phyloP scores from a whole-genome alignment of 768 basidiomycete genomes.

The Vararia minispora region DNA sequence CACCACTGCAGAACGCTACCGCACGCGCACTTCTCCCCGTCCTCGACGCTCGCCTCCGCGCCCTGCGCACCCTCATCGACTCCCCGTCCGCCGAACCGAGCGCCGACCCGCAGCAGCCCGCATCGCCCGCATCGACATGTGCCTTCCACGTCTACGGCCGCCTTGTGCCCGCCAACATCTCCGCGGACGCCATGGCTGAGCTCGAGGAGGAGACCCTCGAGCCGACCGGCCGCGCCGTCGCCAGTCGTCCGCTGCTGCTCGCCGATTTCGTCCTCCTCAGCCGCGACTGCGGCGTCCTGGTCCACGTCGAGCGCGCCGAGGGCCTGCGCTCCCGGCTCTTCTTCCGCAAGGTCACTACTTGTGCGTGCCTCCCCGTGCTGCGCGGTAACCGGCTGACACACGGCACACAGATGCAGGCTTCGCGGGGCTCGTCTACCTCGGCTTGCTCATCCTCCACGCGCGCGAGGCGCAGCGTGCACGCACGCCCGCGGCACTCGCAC shows the following conservation, averaged over 20 bases:
- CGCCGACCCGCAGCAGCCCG: neutral
- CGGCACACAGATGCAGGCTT: conserved; percentile 54
- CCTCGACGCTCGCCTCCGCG: conserved; percentile 6
- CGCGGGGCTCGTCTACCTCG: conserved; percentile 54
- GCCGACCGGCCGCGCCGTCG: conserved; percentile 62
- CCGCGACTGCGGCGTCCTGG: conserved; percentile 68
- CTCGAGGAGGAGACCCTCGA: conserved; percentile 64
- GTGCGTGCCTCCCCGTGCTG: conserved; percentile 16
- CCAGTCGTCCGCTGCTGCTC: conserved; percentile 40
- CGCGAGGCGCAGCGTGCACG: conserved; percentile 68
- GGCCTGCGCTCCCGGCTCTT: conserved; percentile 40
- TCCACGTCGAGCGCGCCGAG: conserved; percentile 50
- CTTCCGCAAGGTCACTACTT: conserved; percentile 34
- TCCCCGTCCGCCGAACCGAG: conserved; percentile 2
- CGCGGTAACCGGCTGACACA: conserved; percentile 2
- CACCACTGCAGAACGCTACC: conserved; percentile 4
- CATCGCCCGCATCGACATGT: conserved; percentile 35
- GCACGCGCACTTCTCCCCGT: conserved; percentile 10
- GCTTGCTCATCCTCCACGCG: conserved; percentile 53
- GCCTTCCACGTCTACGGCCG: conserved; percentile 59
- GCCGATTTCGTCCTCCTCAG: conserved; percentile 64
- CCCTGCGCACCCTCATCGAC: conserved; percentile 6
- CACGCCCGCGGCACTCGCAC: conserved; percentile 67
- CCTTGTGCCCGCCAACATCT: conserved; percentile 41
- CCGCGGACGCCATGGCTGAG: conserved; percentile 48